Evolutionary conservation across 1,284 basidiomycete genomes (phyloP).

Genomic region (Pseudomicrostroma phylloplanum): DNA sequence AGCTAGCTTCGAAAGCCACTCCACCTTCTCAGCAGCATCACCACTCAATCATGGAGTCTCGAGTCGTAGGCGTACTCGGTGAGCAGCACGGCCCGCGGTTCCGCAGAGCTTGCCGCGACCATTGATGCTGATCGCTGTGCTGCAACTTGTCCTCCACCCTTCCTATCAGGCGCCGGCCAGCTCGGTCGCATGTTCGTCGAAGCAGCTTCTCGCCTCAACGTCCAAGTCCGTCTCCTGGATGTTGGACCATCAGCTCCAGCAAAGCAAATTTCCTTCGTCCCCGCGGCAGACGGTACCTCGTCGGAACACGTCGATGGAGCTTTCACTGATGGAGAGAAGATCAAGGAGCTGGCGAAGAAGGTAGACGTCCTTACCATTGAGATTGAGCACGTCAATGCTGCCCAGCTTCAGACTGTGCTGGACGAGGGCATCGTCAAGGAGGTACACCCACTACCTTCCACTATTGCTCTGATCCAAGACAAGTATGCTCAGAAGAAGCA

Average conservation of each 20-base stretch:
- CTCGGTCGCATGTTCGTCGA: conserved; percentile 94
- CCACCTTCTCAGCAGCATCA: too few species aligned
- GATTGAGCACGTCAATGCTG: conserved; percentile 91
- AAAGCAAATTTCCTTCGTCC: conserved; percentile 65
- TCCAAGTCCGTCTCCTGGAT: conserved; percentile 83
- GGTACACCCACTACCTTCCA: conserved; percentile 80
- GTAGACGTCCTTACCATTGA: conserved; percentile 91
- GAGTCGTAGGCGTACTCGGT: conserved; percentile 36
- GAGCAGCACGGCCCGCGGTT: too few species aligned
- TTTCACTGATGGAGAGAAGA: conserved; percentile 75
- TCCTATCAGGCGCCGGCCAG: conserved; percentile 76
- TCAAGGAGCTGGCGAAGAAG: conserved; percentile 69
- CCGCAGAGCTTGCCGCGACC: too few species aligned
- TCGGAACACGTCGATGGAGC: conserved; percentile 76
- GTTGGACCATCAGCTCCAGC: conserved; percentile 73
- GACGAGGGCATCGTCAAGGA: conserved; percentile 42
- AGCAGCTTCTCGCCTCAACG: conserved; percentile 79
- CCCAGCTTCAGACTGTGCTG: conserved; percentile 58
- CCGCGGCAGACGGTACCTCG: conserved; percentile 16
- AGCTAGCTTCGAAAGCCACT: too few species aligned
- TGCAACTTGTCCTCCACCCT: background rate
- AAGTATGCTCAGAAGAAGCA: conserved; percentile 86
- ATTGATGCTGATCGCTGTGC: too few species aligned
- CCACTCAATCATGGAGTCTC: conserved; percentile 20
- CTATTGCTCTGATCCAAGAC: conserved; percentile 88